Conservation (phyloP, 2,329 filamentous ascomycete species). For the Neofusicoccum laricinum region DNA sequence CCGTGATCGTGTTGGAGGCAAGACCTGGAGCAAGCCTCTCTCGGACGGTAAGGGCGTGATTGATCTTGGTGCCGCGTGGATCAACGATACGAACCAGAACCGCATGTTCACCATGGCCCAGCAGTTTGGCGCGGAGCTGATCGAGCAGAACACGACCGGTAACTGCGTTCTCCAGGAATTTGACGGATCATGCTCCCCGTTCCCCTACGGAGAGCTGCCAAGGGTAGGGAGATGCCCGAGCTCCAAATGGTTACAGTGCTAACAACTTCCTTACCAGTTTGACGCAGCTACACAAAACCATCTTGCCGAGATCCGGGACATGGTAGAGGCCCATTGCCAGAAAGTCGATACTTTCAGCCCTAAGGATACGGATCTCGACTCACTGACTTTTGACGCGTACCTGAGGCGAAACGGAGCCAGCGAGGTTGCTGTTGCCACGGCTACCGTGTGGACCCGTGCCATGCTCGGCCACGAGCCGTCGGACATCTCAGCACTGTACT, state of each 20-base stretch:
- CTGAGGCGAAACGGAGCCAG: slow-evolving; percentile 31
- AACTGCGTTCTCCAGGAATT: slow-evolving; percentile 42
- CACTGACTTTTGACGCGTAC: slow-evolving; percentile 40
- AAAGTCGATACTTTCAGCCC: slow-evolving; percentile 22
- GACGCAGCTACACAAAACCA: slow-evolving; percentile 19
- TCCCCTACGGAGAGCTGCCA: slow-evolving; percentile 33
- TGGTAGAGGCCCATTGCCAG: slow-evolving; percentile 40
- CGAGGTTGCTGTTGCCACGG: slow-evolving; percentile 34
- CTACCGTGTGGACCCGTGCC: slow-evolving; percentile 47
- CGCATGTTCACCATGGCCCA: slow-evolving; percentile 43
- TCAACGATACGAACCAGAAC: slow-evolving; percentile 55
- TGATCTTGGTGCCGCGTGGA: slow-evolving; percentile 59
- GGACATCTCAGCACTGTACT: slow-evolving; percentile 53
- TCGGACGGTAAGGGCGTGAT: slow-evolving; percentile 30
- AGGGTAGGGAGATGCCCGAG: slow-evolving; percentile 19
- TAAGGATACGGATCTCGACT: slow-evolving; percentile 24
- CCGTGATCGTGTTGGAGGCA: slow-evolving; percentile 51
- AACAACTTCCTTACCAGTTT: background rate
- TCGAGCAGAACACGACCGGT: slow-evolving; percentile 50
- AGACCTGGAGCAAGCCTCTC: slow-evolving; percentile 44
- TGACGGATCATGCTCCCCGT: slow-evolving; percentile 23
- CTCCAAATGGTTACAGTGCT: background rate
- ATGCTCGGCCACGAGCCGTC: slow-evolving; percentile 51
- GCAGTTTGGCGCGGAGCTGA: slow-evolving; percentile 42
- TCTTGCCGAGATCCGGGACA: slow-evolving; percentile 29